A percentile compares a stretch with the other conserved stretches of the same genome.
phyloP scores from a whole-genome alignment of 129 eudicot genomes.

The Silybum marianum region DNA sequence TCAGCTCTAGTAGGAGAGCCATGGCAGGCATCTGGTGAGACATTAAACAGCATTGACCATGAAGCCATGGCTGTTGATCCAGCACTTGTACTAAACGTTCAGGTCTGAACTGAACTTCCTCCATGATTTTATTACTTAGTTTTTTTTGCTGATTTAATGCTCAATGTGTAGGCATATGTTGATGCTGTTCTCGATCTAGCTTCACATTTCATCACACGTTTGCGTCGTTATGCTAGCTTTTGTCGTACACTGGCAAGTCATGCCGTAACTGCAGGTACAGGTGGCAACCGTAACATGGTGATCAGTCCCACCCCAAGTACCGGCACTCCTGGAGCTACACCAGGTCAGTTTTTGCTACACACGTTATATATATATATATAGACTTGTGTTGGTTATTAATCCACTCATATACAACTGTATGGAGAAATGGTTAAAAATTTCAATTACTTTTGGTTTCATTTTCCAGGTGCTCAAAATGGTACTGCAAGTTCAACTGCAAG shows the following conservation, averaged over 20 bases:
- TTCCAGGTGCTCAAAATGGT: conserved; percentile 75
- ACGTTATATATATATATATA: background rate
- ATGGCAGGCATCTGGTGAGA: conserved; percentile 93
- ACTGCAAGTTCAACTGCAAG: conserved; percentile 78
- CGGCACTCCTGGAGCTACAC: conserved; percentile 64
- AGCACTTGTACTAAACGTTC: conserved; percentile 74
- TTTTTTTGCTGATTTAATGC: background rate
- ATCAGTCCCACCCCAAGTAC: conserved; percentile 90
- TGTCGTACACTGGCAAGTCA: conserved; percentile 99
- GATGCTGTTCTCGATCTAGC: conserved; percentile 98
- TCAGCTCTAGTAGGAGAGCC: conserved; percentile 87
- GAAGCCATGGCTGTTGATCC: conserved; percentile 98
- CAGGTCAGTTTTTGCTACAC: conserved; percentile 51
- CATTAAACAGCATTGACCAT: conserved; percentile 66
- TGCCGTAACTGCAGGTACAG: conserved; percentile 87
- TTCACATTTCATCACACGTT: conserved; percentile 93
- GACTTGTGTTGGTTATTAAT: background rate
- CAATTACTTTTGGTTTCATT: conserved; percentile 6
- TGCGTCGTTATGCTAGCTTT: conserved; percentile 96
- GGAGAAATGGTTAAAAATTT: background rate
- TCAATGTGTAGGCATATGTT: conserved; percentile 82
- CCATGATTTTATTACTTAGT: background rate
- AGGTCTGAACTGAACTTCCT: conserved; percentile 48
- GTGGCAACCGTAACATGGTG: conserved; percentile 87
- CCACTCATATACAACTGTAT: background rate